A percentile compares a stretch with the other conserved stretches of the same genome.
phyloP scores from a whole-genome alignment of 108 stramenopile genomes.

The Cyclostephanos invisitatus region DNA sequence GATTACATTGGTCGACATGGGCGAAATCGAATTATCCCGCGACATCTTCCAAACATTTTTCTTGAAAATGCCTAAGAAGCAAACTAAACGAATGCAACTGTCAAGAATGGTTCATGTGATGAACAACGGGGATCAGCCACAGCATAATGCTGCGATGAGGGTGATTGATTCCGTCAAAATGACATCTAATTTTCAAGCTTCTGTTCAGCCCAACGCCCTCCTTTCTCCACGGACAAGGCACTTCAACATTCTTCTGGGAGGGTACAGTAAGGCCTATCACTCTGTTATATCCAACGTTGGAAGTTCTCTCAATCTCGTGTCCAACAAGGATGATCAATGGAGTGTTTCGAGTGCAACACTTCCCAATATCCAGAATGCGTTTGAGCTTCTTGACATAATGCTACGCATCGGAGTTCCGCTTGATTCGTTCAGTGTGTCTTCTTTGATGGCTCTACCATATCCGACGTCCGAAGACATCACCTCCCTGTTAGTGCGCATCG shows the following conservation, averaged over 20 bases:
- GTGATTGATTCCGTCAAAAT: slow-evolving; percentile 5
- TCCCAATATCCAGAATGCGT: slow-evolving; percentile 32
- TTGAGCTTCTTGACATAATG: slow-evolving; percentile 57
- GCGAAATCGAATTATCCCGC: slow-evolving; percentile 54
- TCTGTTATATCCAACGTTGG: slow-evolving; percentile 4
- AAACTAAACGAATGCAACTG: slow-evolving; percentile 24
- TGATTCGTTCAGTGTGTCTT: slow-evolving; percentile 64
- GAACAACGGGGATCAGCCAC: not conserved
- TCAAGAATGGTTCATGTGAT: slow-evolving; percentile 23
- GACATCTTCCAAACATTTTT: slow-evolving; percentile 63
- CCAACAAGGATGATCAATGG: slow-evolving; percentile 13
- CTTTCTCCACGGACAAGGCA: slow-evolving; percentile 57
- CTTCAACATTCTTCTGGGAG: slow-evolving; percentile 78
- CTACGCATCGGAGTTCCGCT: slow-evolving; percentile 39
- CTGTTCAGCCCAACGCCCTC: not conserved
- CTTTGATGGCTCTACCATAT: slow-evolving; percentile 63
- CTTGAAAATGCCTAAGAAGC: slow-evolving; percentile 31
- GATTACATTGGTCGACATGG: slow-evolving; percentile 50
- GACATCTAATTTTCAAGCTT: not conserved
- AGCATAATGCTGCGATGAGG: not conserved
- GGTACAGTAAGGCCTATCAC: slow-evolving; percentile 51
- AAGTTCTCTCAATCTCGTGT: not conserved
- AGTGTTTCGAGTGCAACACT: not conserved
- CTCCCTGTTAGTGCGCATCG: slow-evolving; percentile 35
- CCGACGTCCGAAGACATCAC: slow-evolving; percentile 46